Evolutionary conservation across 2,329 filamentous ascomycete genomes (phyloP).

Genomic region (Beauveria medogensis): DNA sequence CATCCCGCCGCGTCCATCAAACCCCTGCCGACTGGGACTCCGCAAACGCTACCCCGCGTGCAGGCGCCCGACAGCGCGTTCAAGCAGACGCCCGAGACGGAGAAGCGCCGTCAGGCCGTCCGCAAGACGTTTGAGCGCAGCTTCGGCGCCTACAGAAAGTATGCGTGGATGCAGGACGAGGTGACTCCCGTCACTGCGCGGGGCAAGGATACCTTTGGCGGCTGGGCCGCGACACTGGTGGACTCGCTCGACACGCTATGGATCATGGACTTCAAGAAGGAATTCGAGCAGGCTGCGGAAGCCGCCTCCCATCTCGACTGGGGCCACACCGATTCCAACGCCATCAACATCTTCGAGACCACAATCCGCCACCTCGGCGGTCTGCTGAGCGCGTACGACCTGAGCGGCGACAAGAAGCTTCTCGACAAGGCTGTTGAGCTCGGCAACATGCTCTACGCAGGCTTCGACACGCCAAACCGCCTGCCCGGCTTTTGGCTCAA

Average conservation of each 20-base stretch:
- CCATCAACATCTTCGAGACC: slow-evolving; percentile 60
- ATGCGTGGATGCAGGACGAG: slow-evolving; percentile 57
- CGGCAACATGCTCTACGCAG: slow-evolving; percentile 52
- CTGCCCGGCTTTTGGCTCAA: slow-evolving; percentile 46
- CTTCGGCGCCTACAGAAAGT: slow-evolving; percentile 51
- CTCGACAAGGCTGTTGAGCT: slow-evolving; percentile 54
- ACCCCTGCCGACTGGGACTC: slow-evolving; percentile 28
- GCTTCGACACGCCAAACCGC: slow-evolving; percentile 58
- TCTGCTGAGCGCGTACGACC: slow-evolving; percentile 56
- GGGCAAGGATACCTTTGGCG: slow-evolving; percentile 49
- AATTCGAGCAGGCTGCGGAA: slow-evolving; percentile 54
- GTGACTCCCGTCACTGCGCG: slow-evolving; percentile 46
- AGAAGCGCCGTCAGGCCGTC: slow-evolving; percentile 34
- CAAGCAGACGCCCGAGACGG: slow-evolving; percentile 21
- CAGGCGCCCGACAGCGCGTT: slow-evolving; percentile 32
- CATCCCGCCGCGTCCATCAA: slow-evolving; percentile 25
- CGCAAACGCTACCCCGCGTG: slow-evolving; percentile 19
- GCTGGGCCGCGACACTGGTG: slow-evolving; percentile 57
- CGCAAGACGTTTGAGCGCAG: slow-evolving; percentile 44
- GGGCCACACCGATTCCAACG: slow-evolving; percentile 32
- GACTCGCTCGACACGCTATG: slow-evolving; percentile 59
- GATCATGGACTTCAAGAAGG: slow-evolving; percentile 58
- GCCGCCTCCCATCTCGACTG: slow-evolving; percentile 53
- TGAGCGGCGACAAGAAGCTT: slow-evolving; percentile 47
- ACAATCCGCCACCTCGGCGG: slow-evolving; percentile 62